These are phyloP conservation scores for Crithidia mellificae DNA, from an alignment of 208 protist genomes.

Conservation along the genomic window DNA sequence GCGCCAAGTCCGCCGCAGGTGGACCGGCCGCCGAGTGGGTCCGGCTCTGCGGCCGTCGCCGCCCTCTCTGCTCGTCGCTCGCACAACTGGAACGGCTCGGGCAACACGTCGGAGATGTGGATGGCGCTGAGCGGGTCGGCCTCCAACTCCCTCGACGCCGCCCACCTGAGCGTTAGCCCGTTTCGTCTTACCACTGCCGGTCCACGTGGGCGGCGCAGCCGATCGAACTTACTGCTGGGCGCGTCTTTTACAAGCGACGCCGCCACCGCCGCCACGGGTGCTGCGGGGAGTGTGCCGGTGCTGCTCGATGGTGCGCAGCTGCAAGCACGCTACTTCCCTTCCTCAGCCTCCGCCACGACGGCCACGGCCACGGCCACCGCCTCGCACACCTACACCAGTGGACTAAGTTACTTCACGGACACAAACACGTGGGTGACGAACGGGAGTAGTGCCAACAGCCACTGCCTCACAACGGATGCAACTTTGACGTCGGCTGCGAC, in stretches of 20 bases:
- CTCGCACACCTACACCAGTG: neutral
- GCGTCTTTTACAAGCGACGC: neutral
- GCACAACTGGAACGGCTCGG: slow-evolving; percentile 1
- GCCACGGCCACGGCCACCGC: neutral
- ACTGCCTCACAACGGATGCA: neutral
- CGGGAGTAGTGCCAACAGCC: neutral
- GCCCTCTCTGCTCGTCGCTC: slow-evolving; percentile 1
- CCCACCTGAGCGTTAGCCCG: neutral
- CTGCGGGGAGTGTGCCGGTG: neutral
- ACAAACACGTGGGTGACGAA: slow-evolving; percentile 8
- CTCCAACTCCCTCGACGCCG: slow-evolving; percentile 2
- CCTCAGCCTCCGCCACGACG: neutral
- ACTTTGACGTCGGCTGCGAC: too few relatives aligned
- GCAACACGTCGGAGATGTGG: slow-evolving; percentile 2
- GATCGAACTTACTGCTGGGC: neutral
- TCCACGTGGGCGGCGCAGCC: slow-evolving; percentile 7
- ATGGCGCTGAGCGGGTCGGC: slow-evolving; percentile 1
- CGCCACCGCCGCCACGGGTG: neutral
- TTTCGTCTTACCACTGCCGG: neutral
- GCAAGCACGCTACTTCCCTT: neutral
- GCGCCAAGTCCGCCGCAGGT: neutral
- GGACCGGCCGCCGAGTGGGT: neutral
- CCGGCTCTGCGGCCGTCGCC: neutral
- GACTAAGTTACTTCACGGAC: neutral
- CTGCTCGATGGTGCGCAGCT: slow-evolving; percentile 1